phyloP scores from a whole-genome alignment of 768 basidiomycete genomes.

The Termitomyces sp. region DNA sequence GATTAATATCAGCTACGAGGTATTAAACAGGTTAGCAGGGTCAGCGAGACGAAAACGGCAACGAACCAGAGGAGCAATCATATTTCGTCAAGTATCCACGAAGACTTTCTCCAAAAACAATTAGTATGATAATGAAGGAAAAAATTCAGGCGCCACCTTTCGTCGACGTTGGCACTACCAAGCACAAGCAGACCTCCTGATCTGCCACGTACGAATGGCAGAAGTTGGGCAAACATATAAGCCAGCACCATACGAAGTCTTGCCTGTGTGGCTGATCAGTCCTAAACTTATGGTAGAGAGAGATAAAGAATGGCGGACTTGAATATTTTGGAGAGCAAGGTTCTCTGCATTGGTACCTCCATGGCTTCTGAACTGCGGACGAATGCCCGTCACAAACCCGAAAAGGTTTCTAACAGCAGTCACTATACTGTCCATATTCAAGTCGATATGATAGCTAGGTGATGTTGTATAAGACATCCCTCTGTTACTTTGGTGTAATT shows the following conservation, averaged over 20 bases:
- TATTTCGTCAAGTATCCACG: conserved; percentile 98
- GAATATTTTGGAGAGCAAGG: conserved; percentile 95
- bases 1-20: conserved; percentile 85
- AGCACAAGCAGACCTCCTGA: conserved; percentile 86
- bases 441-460: conserved; percentile 81
- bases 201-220: conserved; percentile 87
- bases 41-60: conserved; percentile 6
- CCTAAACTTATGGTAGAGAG: neutral
- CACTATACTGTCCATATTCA: conserved; percentile 95
- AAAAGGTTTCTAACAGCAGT: conserved; percentile 82
- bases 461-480: neutral
- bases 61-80: conserved; percentile 83
- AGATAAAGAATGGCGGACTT: conserved; percentile 35
- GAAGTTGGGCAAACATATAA: conserved; percentile 91
- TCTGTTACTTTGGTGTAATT: neutral
- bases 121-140: neutral
- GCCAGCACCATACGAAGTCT: conserved; percentile 90
- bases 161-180: conserved; percentile 98
- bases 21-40: neutral
- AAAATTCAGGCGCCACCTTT: conserved; percentile 52
- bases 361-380: conserved; percentile 71
- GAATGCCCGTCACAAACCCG: conserved; percentile 61
- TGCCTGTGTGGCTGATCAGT: conserved; percentile 44
- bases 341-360: conserved; percentile 89
- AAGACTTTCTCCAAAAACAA: conserved; percentile 43